Conservation (phyloP, 139 green algal species). For the Coelastrella sp. region DNA sequence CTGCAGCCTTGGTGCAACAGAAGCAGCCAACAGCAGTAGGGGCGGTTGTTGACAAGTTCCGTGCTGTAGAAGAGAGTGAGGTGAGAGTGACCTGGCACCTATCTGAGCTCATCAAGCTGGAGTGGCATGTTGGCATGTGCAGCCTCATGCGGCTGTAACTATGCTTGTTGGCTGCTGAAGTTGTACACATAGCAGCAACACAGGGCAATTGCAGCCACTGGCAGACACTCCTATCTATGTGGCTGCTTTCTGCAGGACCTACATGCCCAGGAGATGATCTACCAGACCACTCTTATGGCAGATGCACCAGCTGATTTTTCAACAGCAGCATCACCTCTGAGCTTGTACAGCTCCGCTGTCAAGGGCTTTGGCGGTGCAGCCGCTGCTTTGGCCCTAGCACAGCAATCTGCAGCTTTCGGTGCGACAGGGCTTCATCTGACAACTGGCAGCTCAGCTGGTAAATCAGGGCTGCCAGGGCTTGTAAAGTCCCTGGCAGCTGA, state of each 20-base stretch:
- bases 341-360: not conserved
- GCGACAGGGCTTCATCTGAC: not conserved
- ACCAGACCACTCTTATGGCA: conserved; percentile 1
- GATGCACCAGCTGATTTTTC: not conserved
- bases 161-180: not conserved
- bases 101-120: not conserved
- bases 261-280: conserved; percentile 24
- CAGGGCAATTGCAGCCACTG: not conserved
- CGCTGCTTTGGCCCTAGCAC: conserved; percentile 23
- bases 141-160: not conserved
- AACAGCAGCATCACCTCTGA: not conserved
- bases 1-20: conserved; percentile 22
- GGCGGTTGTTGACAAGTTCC: not conserved
- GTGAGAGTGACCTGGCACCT: not conserved
- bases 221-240: no score
- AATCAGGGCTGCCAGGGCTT: conserved; percentile 22
- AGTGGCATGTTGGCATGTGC: not conserved
- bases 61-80: not conserved
- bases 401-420: conserved; percentile 39
- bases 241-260: conserved; percentile 21
- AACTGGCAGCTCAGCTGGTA: not conserved
- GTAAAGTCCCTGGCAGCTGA: conserved; percentile 41
- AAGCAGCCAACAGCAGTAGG: not conserved
- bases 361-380: not conserved
- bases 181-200: not conserved